Base-by-base conservation (phyloP, 192 early-diverging fungal genomes). In the Coemansia sp. region DNA sequence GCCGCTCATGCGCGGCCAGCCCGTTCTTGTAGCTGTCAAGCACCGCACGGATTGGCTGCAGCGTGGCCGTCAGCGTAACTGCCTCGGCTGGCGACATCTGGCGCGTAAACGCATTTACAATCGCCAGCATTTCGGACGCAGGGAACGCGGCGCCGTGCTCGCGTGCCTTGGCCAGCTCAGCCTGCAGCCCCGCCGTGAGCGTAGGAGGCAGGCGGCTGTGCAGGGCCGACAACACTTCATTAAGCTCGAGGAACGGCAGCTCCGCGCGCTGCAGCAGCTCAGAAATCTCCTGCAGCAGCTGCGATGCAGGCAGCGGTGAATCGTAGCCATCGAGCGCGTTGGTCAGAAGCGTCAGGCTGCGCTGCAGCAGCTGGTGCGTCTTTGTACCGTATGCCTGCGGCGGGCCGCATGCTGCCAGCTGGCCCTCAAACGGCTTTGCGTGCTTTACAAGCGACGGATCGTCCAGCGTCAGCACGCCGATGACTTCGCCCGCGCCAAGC, bases 401-500 rank as follows among this genome's bases (percentile, higher is more conserved):
- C 47, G 90, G 84, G 16, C 93, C 91, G 58, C 85, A 83, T 6
- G 65, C 28, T 8, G 86, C 77, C 23, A 90, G 73, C 72, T 90
- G 87, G 57, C 90, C 90, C 64, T 85, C 86, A 53, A 89, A 99
- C 33, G 87, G 85, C 61, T 85, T 83, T 23, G 97, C 95, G 45
- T 91, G 88, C 71, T 92, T 91, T 56, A 99, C 97, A 25, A 83
- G 85, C 48, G 85, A 88, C 40, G 94, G 94, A 58, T 99, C 95
- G 69, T 99, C 97, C 50, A 99, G 83, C n/a, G 85, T 85, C 56
- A 99, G 81, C 46, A 87, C 86, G 60, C 91, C 97, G 60, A 99
- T 89, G 49, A 99, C 88, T 65, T 99, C 97, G 62, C 95, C 97
- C 29, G 90, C 87, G 7, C 86, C 80, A 23, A 99, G 80, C 8